These are phyloP conservation scores for Phytophthora syringae DNA, from an alignment of 352 stramenopile species.

Conservation along the genomic window DNA sequence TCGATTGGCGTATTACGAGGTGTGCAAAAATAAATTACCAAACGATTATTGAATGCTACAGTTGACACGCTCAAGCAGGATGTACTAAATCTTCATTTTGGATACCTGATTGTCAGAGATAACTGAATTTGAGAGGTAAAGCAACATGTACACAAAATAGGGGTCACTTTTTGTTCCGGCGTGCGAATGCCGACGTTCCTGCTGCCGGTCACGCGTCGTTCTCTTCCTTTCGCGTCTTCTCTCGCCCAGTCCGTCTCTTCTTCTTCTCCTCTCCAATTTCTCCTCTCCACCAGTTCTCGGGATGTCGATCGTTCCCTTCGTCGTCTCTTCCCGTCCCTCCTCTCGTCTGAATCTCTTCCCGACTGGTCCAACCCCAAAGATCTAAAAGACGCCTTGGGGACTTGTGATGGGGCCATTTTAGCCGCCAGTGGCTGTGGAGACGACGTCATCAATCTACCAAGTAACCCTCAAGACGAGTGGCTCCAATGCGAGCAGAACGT, in stretches of 20 bases:
- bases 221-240: conserved; percentile 33
- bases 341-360: conserved; percentile 44
- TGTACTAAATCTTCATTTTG: too few species aligned
- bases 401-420: conserved; percentile 57
- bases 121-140: too few species aligned
- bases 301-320: conserved; percentile 36
- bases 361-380: conserved; percentile 55
- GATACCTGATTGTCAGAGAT: too few species aligned
- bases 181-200: conserved; percentile 44
- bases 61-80: too few species aligned
- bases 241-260: conserved; percentile 21
- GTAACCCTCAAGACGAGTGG: conserved; percentile 25
- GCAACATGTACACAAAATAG: too few species aligned
- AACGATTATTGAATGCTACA: too few species aligned
- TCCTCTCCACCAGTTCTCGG: conserved; percentile 27
- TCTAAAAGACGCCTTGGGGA: conserved; percentile 43
- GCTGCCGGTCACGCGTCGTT: conserved; percentile 45
- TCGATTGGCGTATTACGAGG: too few species aligned
- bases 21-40: too few species aligned
- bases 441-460: conserved; percentile 27
- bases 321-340: conserved; percentile 26
- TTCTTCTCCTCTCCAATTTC: conserved; percentile 20
- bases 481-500: conserved; percentile 36
- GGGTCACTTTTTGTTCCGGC: too few species aligned
- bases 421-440: conserved; percentile 31